Evolutionary conservation across 1,139 yeast species (phyloP), one percentile per base, ranked within the genome.

Genomic region (Hyphopichia buzzinii): DNA sequence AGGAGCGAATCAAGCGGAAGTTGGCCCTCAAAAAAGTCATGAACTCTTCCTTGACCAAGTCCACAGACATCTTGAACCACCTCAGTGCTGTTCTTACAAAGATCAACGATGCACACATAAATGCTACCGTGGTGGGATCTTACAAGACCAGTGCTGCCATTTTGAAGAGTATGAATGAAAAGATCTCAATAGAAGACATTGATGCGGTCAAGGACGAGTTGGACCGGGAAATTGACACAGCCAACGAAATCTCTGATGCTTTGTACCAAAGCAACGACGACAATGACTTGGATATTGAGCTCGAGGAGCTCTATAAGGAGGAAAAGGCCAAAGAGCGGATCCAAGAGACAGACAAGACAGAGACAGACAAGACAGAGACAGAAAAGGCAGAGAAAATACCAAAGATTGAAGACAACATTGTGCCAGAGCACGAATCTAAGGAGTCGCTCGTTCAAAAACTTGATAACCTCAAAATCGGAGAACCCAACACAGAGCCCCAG

Each of bases 61-160:
- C 70, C 4, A 42, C 59, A 2, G 42, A 43, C 3, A 54, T 71
- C 3, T 54, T 59, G n/a, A 54, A 52, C 26, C 74, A 74, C 35
- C 49, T 79, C 17, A 52, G 51, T 13, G 49, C 59, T 2, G 56
- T 77, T 0, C 47, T 74, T 25, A 48, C 53, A 29, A 74, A 74
- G 43, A 67, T 79, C 30, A 69, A 77, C 44, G 72, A 74, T 38
- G 72, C 81, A 2, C 58, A 64, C 11, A 58, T 72, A 3, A 77
- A 77, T 43, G 51, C 59, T 4, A 52, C 61, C 13, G 46, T 75
- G 4, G 52, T 65, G 25, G 55, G 58, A n/a, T 65, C 69, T 5
- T 47, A 76, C 33, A 49, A 55, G 12, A 53, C 54, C 3, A 67
- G 77, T 6, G 52, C 70, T 2, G 46, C 48, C 44, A 64, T 46